Conservation (phyloP, 2,329 filamentous ascomycete genomes). For the Microthyrium microscopicum region DNA sequence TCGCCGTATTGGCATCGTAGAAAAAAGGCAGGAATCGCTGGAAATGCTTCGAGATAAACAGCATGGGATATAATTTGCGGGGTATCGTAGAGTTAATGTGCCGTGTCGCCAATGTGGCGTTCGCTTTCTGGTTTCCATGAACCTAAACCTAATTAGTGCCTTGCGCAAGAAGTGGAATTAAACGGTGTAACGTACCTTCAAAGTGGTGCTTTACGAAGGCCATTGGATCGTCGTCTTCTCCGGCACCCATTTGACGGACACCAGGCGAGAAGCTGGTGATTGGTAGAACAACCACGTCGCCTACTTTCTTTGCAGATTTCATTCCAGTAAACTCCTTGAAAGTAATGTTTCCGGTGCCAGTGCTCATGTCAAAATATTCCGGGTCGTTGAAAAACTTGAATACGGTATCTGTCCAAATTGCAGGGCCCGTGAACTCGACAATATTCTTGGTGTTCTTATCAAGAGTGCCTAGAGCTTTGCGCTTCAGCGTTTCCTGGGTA, state of each 20-base stretch:
- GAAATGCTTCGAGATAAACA: too few relatives aligned
- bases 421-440: constrained; percentile 88
- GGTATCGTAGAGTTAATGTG: too few relatives aligned
- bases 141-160: constrained; percentile 27
- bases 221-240: constrained; percentile 80
- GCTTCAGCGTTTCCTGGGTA: constrained; percentile 60
- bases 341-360: constrained; percentile 56
- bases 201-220: constrained; percentile 96
- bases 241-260: constrained; percentile 81
- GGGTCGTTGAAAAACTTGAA: constrained; percentile 90
- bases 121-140: constrained; percentile 62
- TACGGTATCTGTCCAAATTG: constrained; percentile 81
- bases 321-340: constrained; percentile 85
- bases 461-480: constrained; percentile 52
- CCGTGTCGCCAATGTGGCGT: constrained; percentile 49
- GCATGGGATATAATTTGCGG: too few relatives aligned
- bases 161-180: neutral
- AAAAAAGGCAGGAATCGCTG: too few relatives aligned
- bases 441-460: constrained; percentile 51
- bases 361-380: constrained; percentile 67
- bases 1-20: too few relatives aligned
- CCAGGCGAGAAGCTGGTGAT: constrained; percentile 97
- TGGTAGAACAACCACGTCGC: constrained; percentile 82
- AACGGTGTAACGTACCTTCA: constrained; percentile 47
- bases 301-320: constrained; percentile 65